Evolutionary conservation across 768 basidiomycete species (phyloP).

Genomic region (Lepiota brunneoincarnata): DNA sequence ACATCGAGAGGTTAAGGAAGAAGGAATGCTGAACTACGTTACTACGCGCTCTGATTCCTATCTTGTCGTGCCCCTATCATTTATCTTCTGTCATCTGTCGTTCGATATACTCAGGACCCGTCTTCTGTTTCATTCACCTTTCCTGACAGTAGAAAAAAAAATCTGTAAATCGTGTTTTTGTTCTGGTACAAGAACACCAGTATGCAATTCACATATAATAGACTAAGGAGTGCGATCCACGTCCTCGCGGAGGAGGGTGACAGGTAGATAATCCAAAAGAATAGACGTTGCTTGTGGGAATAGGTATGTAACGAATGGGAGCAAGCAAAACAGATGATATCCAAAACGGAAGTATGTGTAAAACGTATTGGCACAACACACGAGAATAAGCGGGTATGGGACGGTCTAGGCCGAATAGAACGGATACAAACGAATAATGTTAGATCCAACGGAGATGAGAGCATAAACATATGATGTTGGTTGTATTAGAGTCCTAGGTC

Average conservation of each 20-base stretch:
- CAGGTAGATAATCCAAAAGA: conserved; percentile 5
- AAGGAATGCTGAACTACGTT: conserved; percentile 14
- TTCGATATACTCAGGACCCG: neutral
- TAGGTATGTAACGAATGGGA: neutral
- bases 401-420: too few species aligned
- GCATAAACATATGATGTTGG: neutral
- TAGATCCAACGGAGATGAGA: conserved; percentile 20
- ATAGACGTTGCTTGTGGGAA: conserved; percentile 13
- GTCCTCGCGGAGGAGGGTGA: neutral
- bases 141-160: too few species aligned
- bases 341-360: conserved; percentile 17
- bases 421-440: conserved; percentile 14
- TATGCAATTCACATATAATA: neutral
- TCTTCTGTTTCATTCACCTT: neutral
- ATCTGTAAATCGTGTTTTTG: neutral
- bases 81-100: neutral
- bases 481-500: conserved; percentile 19
- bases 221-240: neutral
- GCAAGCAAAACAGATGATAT: neutral
- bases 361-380: conserved; percentile 15
- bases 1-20: conserved; percentile 62
- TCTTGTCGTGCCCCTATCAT: too few species aligned
- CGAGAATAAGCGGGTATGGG: conserved; percentile 12
- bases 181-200: neutral
- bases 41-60: neutral